These are phyloP conservation scores for Dendrostoma leiphaemia DNA, from an alignment of 2,329 filamentous ascomycete species.

Conservation along the genomic window DNA sequence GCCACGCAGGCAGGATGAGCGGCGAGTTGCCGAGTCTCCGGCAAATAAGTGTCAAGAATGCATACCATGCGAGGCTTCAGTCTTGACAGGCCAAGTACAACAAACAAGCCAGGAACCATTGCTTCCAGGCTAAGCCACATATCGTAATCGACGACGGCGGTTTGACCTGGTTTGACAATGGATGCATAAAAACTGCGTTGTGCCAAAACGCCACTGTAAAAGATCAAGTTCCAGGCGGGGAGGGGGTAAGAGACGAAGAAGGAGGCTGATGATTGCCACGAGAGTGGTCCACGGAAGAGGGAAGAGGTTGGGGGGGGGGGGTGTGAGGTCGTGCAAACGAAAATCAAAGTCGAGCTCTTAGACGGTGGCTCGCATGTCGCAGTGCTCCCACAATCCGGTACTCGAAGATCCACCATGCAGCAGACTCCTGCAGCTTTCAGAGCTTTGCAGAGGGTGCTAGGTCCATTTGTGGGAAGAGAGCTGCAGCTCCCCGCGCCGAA, in stretches of 20 bases:
- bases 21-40: background rate
- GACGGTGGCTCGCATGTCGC: conserved; percentile 10
- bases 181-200: background rate
- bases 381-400: conserved; percentile 2
- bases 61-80: background rate
- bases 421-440: background rate
- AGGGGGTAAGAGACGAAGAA: no score
- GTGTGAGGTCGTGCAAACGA: conserved; percentile 18
- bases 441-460: background rate
- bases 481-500: conserved; percentile 10
- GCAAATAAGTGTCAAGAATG: background rate
- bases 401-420: background rate
- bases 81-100: background rate
- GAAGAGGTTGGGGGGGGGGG: no score
- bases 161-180: background rate
- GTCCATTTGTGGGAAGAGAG: conserved; percentile 2
- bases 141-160: background rate
- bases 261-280: background rate
- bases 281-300: background rate
- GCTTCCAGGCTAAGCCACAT: background rate
- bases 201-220: background rate
- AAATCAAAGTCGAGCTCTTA: conserved; percentile 6
- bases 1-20: background rate
- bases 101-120: background rate
- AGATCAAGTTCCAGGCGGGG: background rate